A percentile compares a stretch with the other conserved stretches of the same genome.
These are phyloP conservation scores for Lignosus rhinocerotis DNA, from an alignment of 1,284 basidiomycete genomes.

Conservation along the genomic window DNA sequence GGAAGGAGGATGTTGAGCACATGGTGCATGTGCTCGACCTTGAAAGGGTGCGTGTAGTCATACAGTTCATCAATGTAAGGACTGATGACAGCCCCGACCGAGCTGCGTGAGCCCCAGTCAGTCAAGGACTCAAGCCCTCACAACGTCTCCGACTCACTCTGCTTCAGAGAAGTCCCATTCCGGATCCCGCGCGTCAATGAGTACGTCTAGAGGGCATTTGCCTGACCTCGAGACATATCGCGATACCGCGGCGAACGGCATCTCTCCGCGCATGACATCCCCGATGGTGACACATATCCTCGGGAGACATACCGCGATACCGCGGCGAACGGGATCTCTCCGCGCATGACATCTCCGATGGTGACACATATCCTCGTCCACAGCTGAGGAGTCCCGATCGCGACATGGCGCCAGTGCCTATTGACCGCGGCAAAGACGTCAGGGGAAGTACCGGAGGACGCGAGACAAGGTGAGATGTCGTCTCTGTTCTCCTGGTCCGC, in stretches of 20 bases:
- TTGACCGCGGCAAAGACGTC: slow-evolving; percentile 46
- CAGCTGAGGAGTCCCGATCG: slow-evolving; percentile 45
- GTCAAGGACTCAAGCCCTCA: not conserved
- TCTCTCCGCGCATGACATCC: slow-evolving; percentile 15
- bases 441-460: slow-evolving; percentile 41
- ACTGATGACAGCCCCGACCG: slow-evolving; percentile 16
- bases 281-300: slow-evolving; percentile 49
- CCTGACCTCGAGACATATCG: slow-evolving; percentile 44
- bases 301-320: slow-evolving; percentile 41
- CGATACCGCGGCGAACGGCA: slow-evolving; percentile 32
- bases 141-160: slow-evolving; percentile 38
- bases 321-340: slow-evolving; percentile 25
- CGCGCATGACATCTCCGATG: slow-evolving; percentile 29
- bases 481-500: slow-evolving; percentile 25
- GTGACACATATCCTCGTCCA: slow-evolving; percentile 57
- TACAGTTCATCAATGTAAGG: slow-evolving; percentile 24
- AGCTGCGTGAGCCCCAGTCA: slow-evolving; percentile 8
- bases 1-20: slow-evolving; percentile 46
- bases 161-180: slow-evolving; percentile 52
- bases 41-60: slow-evolving; percentile 41
- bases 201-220: slow-evolving; percentile 50
- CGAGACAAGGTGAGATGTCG: slow-evolving; percentile 37
- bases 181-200: slow-evolving; percentile 54
- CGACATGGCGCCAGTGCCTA: slow-evolving; percentile 50
- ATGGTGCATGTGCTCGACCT: slow-evolving; percentile 41